A percentile compares a stretch with the other conserved stretches of the same genome.
phyloP scores from a whole-genome alignment of 1,284 basidiomycete genomes.

The Chalciporus sp. region DNA sequence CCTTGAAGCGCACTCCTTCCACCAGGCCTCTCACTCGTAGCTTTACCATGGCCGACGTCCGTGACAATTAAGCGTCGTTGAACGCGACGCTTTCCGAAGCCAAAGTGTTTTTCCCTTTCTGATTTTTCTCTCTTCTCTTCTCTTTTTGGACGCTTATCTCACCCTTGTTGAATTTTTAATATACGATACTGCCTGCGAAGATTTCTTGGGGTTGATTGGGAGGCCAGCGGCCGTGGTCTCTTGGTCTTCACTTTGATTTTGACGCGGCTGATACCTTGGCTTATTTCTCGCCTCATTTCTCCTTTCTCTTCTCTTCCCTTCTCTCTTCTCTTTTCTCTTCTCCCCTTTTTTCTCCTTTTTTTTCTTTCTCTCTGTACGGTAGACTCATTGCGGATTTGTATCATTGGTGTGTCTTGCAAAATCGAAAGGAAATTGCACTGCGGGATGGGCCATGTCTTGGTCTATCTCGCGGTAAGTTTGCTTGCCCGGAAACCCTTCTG shows the following conservation, averaged over 20 bases:
- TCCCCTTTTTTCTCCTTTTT: background rate
- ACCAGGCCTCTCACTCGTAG: conserved; percentile 3
- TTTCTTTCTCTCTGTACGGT: background rate
- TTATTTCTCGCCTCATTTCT: background rate
- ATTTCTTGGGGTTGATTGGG: background rate
- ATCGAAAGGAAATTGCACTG: background rate
- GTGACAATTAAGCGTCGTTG: background rate
- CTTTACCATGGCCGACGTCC: conserved; percentile 5
- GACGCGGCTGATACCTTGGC: background rate
- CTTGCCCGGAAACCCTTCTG: background rate
- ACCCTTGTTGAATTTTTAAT: background rate
- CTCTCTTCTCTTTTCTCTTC: background rate
- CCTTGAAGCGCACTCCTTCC: background rate
- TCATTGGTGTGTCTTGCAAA: conserved; percentile 5
- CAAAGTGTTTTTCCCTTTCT: background rate
- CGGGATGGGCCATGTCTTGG: background rate
- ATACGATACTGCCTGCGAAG: background rate
- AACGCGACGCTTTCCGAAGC: background rate
- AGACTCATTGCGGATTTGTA: background rate
- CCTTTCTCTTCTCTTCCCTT: background rate
- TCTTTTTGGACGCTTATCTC: background rate
- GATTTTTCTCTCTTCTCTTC: background rate
- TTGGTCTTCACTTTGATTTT: background rate
- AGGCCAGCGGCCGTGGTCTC: conserved; percentile 5
- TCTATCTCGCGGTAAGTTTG: background rate